Evolutionary conservation across 805 yeast species (phyloP), one percentile per base, ranked within the genome.

Genomic region (Nakazawaea ambrosiae): DNA sequence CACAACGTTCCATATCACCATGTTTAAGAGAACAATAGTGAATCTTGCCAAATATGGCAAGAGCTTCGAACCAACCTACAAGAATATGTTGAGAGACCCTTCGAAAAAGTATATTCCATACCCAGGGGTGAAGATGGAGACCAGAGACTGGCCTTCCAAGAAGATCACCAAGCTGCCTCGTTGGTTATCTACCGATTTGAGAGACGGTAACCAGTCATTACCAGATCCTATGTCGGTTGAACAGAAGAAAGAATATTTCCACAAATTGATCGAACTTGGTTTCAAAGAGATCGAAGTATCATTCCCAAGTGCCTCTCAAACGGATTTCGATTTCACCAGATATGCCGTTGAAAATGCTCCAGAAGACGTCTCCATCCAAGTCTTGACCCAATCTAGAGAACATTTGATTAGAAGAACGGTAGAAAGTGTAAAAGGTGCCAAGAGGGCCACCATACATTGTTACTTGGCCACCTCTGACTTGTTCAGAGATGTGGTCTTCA

Each of bases 141-240:
- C 79, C 54, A 68, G 90, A 57, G 68, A 73, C 31, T 81, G 90
- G 90, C 90, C 90, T 16, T 61, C 69, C 48, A 76, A 75, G 33
- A 58, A 68, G 32, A 76, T 81, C 49, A 70, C 73, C 34, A 78
- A 77, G 55, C 81, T 88, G 4, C 90, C 90, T 44, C 68, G 88
- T 54, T 81, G 90, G 90, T 66, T 81, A 38, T 75, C 86, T 7
- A 81, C 90, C 1, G 90, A 81, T 58, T 66, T 81, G 45, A 72
- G 90, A 65, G 90, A 81, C 53, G 90, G 90, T 45, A 81, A 81
- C 60, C 90, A 81, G 56, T 75, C 88, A 15, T 65, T 81, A 41
- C 90, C 90, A 20, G 90, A 81, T 60, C 90, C 90, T 20, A 81
- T 81, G 90, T 68, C 81, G 8, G 73, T 81, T 12, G 77, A 68